Percentiles rank a stretch among this genome's conserved stretches.
These are phyloP conservation scores for Leishmania tarentolae DNA, from an alignment of 208 protist species.

Conservation along the genomic window DNA sequence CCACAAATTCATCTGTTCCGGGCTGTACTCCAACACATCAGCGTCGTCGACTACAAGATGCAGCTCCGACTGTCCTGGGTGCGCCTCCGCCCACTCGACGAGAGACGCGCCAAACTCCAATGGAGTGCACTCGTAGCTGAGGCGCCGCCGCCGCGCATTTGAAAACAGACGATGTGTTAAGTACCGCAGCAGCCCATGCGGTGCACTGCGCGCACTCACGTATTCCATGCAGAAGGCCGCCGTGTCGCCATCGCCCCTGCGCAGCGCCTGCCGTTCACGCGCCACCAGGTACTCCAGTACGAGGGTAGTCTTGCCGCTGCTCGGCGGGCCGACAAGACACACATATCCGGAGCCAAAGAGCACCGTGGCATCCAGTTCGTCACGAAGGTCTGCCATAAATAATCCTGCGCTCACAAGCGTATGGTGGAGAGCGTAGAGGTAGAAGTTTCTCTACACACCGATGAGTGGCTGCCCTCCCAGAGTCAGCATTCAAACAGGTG, in stretches of 20 bases:
- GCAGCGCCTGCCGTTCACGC: constrained; percentile 40
- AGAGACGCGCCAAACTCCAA: constrained; percentile 62
- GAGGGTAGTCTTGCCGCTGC: constrained; percentile 77
- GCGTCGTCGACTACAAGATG: constrained; percentile 88
- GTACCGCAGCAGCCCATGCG: constrained; percentile 32
- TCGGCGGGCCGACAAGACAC: constrained; percentile 69
- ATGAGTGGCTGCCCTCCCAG: background rate
- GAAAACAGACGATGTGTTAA: constrained; percentile 31
- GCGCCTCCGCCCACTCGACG: constrained; percentile 48
- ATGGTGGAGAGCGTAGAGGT: background rate
- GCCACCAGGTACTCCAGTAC: constrained; percentile 61
- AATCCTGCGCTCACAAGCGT: background rate
- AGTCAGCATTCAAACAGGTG: background rate
- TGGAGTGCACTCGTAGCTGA: constrained; percentile 47
- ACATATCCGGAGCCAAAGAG: constrained; percentile 81
- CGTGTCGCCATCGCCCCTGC: constrained; percentile 11
- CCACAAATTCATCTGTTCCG: constrained; percentile 49
- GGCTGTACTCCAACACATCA: constrained; percentile 54
- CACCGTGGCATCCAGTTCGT: constrained; percentile 77
- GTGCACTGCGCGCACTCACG: constrained; percentile 35
- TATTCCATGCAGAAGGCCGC: constrained; percentile 50
- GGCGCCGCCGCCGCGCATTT: constrained; percentile 22
- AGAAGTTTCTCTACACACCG: background rate
- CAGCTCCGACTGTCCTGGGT: constrained; percentile 59
- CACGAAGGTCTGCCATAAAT: constrained; percentile 35